Base-by-base conservation (phyloP, 1,139 yeast species). In the Magnusiomyces suaveolens region DNA sequence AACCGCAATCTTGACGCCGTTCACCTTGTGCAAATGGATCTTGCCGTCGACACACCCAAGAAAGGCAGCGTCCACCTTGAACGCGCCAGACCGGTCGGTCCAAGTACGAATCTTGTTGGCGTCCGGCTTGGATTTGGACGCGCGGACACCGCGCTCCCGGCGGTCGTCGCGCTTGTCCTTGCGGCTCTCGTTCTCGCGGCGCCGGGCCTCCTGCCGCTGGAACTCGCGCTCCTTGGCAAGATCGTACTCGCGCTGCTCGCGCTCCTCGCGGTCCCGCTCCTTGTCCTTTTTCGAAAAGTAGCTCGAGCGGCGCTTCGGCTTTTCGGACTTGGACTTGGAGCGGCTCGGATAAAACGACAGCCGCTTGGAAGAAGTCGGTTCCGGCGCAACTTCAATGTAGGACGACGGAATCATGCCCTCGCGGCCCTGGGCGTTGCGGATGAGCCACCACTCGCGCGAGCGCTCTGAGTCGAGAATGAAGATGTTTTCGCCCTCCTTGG, bases 1-100 rank as follows among this genome's bases (percentile, higher is more conserved):
- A 56, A 92, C 99, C 1, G 98, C 97, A 64, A 92, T 92, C 68
- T 90, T 92, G 39, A 92, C 97, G 58, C 98, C 99, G 68, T 92
- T 92, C 1, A 87, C 80, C 72, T 92, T 92, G 71, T 92, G 97
- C 60, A 92, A 75, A 68, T 92, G 98, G 56, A 92, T 81, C 66
- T 92, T 92, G 18, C 97, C 97, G 63, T 90, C 97, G 43, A 87
- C 81, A 69, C 85, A 87, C 23, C 98, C 98, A 63, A 92, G 78
- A 61, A 92, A 84, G 67, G 90, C 97, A 2, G 98, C 98, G 63
- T 92, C 97, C 33, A 94, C 99, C 70, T 88, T 89, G 73, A 92
- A 92, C 1, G 96, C 77, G 10, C 97, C 97, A 8, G 95, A 78
- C 63, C 95, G 81, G 70, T 92, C 99, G 56, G 92, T 89, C 98